A percentile compares a stretch with the other conserved stretches of the same genome.
Conservation (phyloP, 139 green algal genomes). For the Nannochloris sp. region DNA sequence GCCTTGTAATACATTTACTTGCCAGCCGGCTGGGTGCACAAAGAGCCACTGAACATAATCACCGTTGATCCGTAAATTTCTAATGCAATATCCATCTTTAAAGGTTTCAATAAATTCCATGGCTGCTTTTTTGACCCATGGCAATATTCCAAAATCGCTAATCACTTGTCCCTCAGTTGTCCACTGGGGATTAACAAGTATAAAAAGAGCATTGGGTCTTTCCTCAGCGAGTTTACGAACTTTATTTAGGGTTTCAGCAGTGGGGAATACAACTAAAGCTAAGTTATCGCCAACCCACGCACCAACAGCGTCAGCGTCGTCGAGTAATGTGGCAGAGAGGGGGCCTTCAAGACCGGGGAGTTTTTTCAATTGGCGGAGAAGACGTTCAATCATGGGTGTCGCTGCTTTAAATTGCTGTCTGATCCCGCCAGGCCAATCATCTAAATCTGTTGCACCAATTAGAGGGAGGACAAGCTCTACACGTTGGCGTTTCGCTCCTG, state of each 20-base stretch:
- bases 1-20: conserved; percentile 27
- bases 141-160: conserved; percentile 43
- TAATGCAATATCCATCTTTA: conserved; percentile 54
- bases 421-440: conserved; percentile 87
- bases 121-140: conserved; percentile 7
- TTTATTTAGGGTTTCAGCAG: conserved; percentile 45
- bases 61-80: conserved; percentile 56
- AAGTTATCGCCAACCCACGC: conserved; percentile 56
- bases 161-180: conserved; percentile 32
- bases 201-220: conserved; percentile 35
- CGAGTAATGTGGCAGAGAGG: conserved; percentile 50
- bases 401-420: conserved; percentile 79
- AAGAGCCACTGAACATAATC: conserved; percentile 48
- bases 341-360: conserved; percentile 43
- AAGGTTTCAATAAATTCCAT: conserved; percentile 56
- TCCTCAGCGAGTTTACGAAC: conserved; percentile 28
- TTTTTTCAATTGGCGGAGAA: conserved; percentile 61
- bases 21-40: conserved; percentile 44
- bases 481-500: conserved; percentile 50
- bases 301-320: conserved; percentile 74
- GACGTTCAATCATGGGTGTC: conserved; percentile 22
- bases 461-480: conserved; percentile 81
- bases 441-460: conserved; percentile 85
- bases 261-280: conserved; percentile 72
- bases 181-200: conserved; percentile 82